Conservation (phyloP, 352 stramenopile genomes). For the Globisporangium uncinulatum region DNA sequence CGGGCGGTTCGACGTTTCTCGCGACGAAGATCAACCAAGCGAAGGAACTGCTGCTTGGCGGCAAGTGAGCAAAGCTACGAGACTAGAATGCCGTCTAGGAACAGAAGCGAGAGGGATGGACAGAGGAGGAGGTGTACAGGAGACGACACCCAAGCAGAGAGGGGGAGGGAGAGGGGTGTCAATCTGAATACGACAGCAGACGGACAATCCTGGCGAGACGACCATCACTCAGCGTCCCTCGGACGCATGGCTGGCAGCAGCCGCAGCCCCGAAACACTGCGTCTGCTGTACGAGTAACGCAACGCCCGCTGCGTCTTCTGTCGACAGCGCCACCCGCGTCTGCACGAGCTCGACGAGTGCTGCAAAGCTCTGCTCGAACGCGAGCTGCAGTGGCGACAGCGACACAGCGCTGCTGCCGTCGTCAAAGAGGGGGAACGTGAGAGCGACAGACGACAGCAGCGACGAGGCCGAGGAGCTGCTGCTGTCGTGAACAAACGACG, state of each 20-base stretch:
- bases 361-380: constrained; percentile 67
- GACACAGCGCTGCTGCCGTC: constrained; percentile 7
- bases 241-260: neutral
- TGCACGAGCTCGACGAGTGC: constrained; percentile 39
- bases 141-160: too few relatives aligned
- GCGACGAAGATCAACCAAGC: constrained; percentile 99
- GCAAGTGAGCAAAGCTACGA: constrained; percentile 4
- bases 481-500: neutral
- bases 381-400: constrained; percentile 53
- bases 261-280: constrained; percentile 12
- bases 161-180: too few relatives aligned
- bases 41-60: constrained; percentile 94
- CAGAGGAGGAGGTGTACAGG: too few relatives aligned
- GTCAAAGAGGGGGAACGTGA: neutral
- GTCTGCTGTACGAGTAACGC: constrained; percentile 25
- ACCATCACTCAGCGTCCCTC: neutral
- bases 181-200: too few relatives aligned
- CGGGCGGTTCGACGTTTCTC: constrained; percentile 97
- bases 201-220: too few relatives aligned
- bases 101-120: too few relatives aligned
- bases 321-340: constrained; percentile 28
- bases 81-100: neutral
- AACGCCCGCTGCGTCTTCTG: constrained; percentile 18
- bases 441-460: neutral
- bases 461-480: neutral